Conservation (phyloP, 2,329 filamentous ascomycete genomes). For the Pestalotiopsis sp. region DNA sequence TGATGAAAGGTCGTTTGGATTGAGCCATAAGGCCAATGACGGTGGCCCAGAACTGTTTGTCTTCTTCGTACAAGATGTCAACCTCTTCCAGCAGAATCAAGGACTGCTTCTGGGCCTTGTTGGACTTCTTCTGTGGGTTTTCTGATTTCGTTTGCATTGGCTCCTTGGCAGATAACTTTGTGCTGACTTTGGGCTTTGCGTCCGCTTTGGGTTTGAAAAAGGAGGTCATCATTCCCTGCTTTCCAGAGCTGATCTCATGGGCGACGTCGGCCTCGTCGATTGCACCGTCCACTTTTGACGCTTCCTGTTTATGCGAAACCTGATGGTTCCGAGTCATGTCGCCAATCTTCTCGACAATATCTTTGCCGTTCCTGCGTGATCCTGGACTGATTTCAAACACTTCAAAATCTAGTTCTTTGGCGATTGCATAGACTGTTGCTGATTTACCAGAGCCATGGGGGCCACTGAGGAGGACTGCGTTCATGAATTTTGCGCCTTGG, state of each 20-base stretch:
- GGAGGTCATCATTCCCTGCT: slow-evolving; percentile 76
- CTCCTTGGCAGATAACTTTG: slow-evolving; percentile 33
- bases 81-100: slow-evolving; percentile 93
- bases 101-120: slow-evolving; percentile 80
- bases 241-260: slow-evolving; percentile 64
- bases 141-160: slow-evolving; percentile 26
- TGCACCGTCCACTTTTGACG: slow-evolving; percentile 27
- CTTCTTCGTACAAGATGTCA: slow-evolving; percentile 91
- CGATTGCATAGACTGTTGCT: slow-evolving; percentile 86
- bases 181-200: slow-evolving; percentile 22
- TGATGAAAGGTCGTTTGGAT: slow-evolving; percentile 88
- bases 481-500: slow-evolving; percentile 57
- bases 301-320: slow-evolving; percentile 58
- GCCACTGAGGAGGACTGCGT: slow-evolving; percentile 86
- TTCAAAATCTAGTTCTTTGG: slow-evolving; percentile 89
- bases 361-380: slow-evolving; percentile 81
- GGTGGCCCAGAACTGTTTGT: slow-evolving; percentile 91
- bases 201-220: slow-evolving; percentile 70
- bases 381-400: slow-evolving; percentile 93
- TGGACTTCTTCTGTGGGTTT: slow-evolving; percentile 27
- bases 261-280: slow-evolving; percentile 48
- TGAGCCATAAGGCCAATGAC: slow-evolving; percentile 76
- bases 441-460: slow-evolving; percentile 92
- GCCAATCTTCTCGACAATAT: slow-evolving; percentile 88
- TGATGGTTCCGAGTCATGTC: slow-evolving; percentile 97